phyloP scores from a whole-genome alignment of 1,284 basidiomycete species.

The Moesziomyces sp. region DNA sequence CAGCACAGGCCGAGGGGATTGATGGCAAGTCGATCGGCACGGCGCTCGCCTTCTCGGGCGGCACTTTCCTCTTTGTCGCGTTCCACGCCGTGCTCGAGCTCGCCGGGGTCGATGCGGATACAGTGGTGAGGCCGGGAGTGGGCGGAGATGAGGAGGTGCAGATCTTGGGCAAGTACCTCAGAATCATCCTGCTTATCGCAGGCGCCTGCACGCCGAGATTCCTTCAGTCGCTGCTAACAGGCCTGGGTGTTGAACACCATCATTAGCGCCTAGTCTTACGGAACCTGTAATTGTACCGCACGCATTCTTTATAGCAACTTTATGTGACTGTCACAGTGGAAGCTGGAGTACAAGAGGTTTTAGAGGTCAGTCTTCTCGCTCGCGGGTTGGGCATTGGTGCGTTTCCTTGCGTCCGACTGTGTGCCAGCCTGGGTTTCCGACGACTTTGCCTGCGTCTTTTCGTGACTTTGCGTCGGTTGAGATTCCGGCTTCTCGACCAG shows the following conservation, averaged over 20 bases:
- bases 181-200: constrained; percentile 22
- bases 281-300: constrained; percentile 26
- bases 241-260: constrained; percentile 20
- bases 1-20: constrained; percentile 19
- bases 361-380: constrained; percentile 26
- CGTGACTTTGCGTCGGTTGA: constrained; percentile 4
- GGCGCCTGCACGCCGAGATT: constrained; percentile 37
- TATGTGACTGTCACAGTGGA: neutral
- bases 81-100: constrained; percentile 71
- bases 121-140: neutral
- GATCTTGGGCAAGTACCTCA: constrained; percentile 36
- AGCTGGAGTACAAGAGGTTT: neutral
- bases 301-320: neutral
- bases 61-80: constrained; percentile 93
- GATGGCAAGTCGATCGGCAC: constrained; percentile 72
- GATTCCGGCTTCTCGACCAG: constrained; percentile 12
- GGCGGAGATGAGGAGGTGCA: constrained; percentile 18
- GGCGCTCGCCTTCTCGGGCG: constrained; percentile 84
- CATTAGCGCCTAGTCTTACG: constrained; percentile 9
- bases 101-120: constrained; percentile 43
- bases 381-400: constrained; percentile 18
- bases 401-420: constrained; percentile 11
- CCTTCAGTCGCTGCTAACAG: constrained; percentile 20
- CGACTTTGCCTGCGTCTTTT: constrained; percentile 2
- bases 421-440: neutral